phyloP scores from a whole-genome alignment of 495 filamentous ascomycete genomes.

The Penicillium tannophilum region DNA sequence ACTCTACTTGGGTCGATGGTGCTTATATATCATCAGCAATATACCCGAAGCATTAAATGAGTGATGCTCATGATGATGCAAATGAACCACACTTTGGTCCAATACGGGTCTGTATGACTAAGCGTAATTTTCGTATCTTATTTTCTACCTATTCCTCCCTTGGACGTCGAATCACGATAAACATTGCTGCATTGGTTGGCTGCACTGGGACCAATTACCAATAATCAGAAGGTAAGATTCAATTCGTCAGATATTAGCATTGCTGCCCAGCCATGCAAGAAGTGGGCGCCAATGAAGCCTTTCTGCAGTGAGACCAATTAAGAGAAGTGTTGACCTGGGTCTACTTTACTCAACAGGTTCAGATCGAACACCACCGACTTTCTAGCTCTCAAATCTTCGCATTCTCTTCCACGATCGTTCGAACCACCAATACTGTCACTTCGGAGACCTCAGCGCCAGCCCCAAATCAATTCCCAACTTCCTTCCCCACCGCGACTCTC shows the following conservation, averaged over 20 bases:
- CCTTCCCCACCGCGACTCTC: not conserved
- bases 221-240: not conserved
- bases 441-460: not conserved
- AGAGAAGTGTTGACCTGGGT: not conserved
- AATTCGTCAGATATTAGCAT: not conserved
- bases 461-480: not conserved
- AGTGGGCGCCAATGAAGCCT: not conserved
- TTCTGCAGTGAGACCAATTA: not conserved
- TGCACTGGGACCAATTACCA: not conserved
- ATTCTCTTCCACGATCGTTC: not conserved
- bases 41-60: slow-evolving; percentile 18
- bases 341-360: not conserved
- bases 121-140: slow-evolving; percentile 24
- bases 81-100: slow-evolving; percentile 22
- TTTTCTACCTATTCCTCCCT: slow-evolving; percentile 12
- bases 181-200: slow-evolving; percentile 8
- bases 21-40: not conserved
- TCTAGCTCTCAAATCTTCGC: not conserved
- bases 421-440: not conserved
- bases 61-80: slow-evolving; percentile 44
- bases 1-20: not conserved
- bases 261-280: not conserved
- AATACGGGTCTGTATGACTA: slow-evolving; percentile 24
- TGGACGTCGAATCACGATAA: slow-evolving; percentile 7
- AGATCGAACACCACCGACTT: not conserved